These are phyloP conservation scores for Oryza australiensis DNA, from an alignment of 176 grass and related monocot species.

Conservation along the genomic window DNA sequence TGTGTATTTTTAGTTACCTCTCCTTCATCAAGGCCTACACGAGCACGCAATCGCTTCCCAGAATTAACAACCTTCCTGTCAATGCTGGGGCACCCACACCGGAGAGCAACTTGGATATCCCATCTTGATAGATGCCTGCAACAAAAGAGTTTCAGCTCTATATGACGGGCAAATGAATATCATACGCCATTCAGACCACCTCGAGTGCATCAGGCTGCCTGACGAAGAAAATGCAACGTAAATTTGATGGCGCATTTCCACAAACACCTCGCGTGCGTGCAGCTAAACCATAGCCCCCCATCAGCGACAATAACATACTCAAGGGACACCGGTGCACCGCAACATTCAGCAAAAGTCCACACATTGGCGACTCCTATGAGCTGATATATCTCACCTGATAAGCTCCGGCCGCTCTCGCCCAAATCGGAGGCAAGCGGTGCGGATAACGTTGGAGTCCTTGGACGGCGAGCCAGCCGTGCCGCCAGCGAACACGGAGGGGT, in stretches of 20 bases:
- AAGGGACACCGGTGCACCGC: not conserved
- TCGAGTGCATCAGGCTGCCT: not conserved
- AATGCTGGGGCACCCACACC: slow-evolving; percentile 69
- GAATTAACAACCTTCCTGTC: slow-evolving; percentile 92
- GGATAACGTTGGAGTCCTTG: slow-evolving; percentile 65
- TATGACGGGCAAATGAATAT: not conserved
- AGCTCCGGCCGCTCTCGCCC: slow-evolving; percentile 58
- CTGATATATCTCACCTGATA: slow-evolving; percentile 52
- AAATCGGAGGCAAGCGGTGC: slow-evolving; percentile 73
- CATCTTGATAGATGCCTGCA: slow-evolving; percentile 85
- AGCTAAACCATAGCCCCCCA: slow-evolving; percentile 12
- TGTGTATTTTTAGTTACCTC: slow-evolving; percentile 47
- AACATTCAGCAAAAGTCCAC: not conserved
- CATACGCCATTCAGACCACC: not conserved
- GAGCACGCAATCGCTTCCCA: slow-evolving; percentile 71
- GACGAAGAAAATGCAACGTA: not conserved
- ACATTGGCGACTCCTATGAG: not conserved
- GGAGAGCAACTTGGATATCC: slow-evolving; percentile 56
- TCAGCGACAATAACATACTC: not conserved
- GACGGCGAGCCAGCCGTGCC: slow-evolving; percentile 6
- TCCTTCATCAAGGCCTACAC: slow-evolving; percentile 88
- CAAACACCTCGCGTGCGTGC: slow-evolving; percentile 47
- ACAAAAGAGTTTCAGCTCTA: slow-evolving; percentile 13
- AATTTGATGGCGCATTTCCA: slow-evolving; percentile 33
- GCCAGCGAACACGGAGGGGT: slow-evolving; percentile 40